Evolutionary conservation across 257 asterid genomes (phyloP).

Genomic region (Solanum virginianum): DNA sequence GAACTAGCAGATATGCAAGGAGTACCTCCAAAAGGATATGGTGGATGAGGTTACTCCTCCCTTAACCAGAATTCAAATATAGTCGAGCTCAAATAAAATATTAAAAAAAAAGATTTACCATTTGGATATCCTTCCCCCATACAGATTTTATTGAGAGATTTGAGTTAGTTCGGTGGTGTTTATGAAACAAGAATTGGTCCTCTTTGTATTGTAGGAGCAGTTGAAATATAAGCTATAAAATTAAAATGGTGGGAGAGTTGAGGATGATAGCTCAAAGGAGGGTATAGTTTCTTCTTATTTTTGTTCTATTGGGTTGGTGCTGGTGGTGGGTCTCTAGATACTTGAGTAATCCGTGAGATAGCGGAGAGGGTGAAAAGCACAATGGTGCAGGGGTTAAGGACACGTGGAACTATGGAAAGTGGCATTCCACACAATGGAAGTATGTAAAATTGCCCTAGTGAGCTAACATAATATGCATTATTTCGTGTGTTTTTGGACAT

Average conservation of each 20-base stretch:
- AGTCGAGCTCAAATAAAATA: no score
- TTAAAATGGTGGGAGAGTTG: neutral
- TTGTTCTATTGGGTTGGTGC: neutral
- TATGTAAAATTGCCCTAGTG: neutral
- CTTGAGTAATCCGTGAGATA: neutral
- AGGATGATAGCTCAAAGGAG: neutral
- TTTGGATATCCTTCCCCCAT: neutral
- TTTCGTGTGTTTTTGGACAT: no score
- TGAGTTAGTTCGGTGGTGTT: neutral
- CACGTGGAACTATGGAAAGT: neutral
- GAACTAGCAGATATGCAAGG: no score
- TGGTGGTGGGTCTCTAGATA: neutral
- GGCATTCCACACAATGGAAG: neutral
- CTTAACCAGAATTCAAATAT: no score
- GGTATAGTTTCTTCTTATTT: neutral
- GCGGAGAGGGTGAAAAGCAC: neutral
- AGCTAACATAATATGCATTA: no score
- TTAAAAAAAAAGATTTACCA: neutral
- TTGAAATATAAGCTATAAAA: neutral
- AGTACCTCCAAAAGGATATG: no score
- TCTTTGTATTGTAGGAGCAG: neutral
- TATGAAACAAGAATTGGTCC: neutral
- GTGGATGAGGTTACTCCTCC: no score
- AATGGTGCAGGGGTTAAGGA: neutral
- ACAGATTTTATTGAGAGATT: neutral